A percentile compares a stretch with the other conserved stretches of the same genome.
Conservation (phyloP, 306 rosid species). For the Malus orientalis region DNA sequence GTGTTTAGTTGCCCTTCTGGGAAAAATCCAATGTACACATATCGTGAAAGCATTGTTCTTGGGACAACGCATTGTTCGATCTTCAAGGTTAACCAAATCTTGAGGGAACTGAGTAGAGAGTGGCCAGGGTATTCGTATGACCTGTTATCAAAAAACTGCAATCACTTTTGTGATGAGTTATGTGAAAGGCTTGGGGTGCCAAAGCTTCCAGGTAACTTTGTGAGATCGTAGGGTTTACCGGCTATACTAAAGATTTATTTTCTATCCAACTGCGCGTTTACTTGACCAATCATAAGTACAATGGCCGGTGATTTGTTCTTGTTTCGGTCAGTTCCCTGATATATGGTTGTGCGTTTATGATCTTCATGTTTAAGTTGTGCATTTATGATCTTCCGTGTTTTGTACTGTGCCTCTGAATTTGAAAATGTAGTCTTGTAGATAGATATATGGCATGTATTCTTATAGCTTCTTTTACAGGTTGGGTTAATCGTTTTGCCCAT, state of each 20-base stretch:
- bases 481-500: slow-evolving; percentile 99
- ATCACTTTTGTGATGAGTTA: slow-evolving; percentile 93
- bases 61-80: slow-evolving; percentile 63
- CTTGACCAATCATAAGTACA: not conserved
- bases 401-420: not conserved
- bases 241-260: not conserved
- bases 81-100: slow-evolving; percentile 77
- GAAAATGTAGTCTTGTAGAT: slow-evolving; percentile 6
- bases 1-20: slow-evolving; percentile 92
- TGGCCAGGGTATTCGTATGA: slow-evolving; percentile 94
- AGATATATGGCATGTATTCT: slow-evolving; percentile 14
- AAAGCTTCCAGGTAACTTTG: slow-evolving; percentile 80
- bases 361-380: not conserved
- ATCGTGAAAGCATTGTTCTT: slow-evolving; percentile 64
- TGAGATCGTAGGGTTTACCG: not conserved
- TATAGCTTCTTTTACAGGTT: slow-evolving; percentile 49
- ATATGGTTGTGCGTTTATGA: not conserved
- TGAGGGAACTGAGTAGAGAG: slow-evolving; percentile 94
- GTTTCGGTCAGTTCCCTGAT: not conserved
- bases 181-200: slow-evolving; percentile 83
- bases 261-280: not conserved
- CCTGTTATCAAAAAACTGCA: slow-evolving; percentile 87
- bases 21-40: slow-evolving; percentile 93
- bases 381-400: not conserved
- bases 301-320: not conserved